phyloP scores from a whole-genome alignment of 768 basidiomycete species.

The Strobilomyces dryophilus region DNA sequence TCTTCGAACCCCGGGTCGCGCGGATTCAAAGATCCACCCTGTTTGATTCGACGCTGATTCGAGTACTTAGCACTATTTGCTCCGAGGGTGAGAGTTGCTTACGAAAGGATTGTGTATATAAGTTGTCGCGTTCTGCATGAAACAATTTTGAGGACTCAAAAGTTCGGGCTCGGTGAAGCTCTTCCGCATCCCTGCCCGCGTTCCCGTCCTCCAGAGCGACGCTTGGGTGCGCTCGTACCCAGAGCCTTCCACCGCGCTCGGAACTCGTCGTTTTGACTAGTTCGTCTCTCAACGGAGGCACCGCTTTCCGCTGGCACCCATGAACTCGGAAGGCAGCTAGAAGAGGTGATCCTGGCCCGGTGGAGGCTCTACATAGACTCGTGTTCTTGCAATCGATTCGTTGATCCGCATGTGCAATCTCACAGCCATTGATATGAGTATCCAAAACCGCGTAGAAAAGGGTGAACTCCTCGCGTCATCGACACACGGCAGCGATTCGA shows the following conservation, averaged over 20 bases:
- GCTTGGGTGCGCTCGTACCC: conserved; percentile 28
- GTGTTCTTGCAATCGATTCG: background rate
- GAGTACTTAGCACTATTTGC: too few species aligned
- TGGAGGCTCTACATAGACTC: conserved; percentile 32
- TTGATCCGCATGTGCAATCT: background rate
- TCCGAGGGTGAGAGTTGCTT: conserved; percentile 37
- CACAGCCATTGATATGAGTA: background rate
- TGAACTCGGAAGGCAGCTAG: conserved; percentile 42
- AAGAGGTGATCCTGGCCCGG: conserved; percentile 31
- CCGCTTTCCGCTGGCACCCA: conserved; percentile 71
- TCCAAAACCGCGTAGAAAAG: background rate
- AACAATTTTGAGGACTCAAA: conserved; percentile 84
- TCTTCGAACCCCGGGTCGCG: background rate
- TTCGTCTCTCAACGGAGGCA: conserved; percentile 51
- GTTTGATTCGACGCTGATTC: too few species aligned
- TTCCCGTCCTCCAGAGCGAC: conserved; percentile 83
- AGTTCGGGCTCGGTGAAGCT: conserved; percentile 88
- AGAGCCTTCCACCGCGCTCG: conserved; percentile 27
- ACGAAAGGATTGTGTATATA: conserved; percentile 26
- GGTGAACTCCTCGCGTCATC: too few species aligned
- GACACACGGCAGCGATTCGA: too few species aligned
- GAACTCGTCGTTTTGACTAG: conserved; percentile 42
- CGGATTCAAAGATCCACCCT: background rate
- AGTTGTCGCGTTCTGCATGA: conserved; percentile 27
- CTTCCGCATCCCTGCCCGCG: conserved; percentile 88